Evolutionary conservation across 768 basidiomycete genomes (phyloP), one percentile per base, ranked within the genome.

Genomic region (Naganishia kalamii): DNA sequence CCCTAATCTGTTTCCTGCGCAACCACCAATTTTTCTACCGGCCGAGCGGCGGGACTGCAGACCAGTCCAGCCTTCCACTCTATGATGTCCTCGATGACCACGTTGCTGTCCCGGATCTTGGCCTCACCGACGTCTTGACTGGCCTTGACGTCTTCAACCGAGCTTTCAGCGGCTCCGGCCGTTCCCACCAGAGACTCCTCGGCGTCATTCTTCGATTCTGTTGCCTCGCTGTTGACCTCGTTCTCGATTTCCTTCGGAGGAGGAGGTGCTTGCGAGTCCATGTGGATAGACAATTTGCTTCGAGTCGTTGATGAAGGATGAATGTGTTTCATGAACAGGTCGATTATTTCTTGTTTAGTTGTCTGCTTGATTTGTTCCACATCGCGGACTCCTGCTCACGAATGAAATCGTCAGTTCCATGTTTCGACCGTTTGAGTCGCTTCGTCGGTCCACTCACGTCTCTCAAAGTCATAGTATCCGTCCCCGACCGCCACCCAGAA

Each of bases 401-500:
- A 37, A 49, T 23, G 11, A 65, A 32, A 32, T 25, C 49, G 15
- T 52, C 25, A 61, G 33, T 61, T 15, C n/a, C 49, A 27, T 19
- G 32, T n/a, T n/a, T n/a, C n/a, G n/a, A n/a, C n/a, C n/a, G n/a
- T n/a, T n/a, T n/a, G n/a, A n/a, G n/a, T n/a, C n/a, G n/a, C n/a
- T n/a, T n/a, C n/a, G n/a, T n/a, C n/a, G 17, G n/a, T n/a, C n/a
- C 12, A 83, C 87, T 77, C 75, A 92, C 93, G 84, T 74, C 88
- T 83, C 65, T 84, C 78, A 81, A 98, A 99, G 79, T 97, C 92
- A 68, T 86, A 84, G 70, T 88, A 90, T 4, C 92, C 88, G 25
- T 83, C 85, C 68, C 85, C 84, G 67, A 98, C 85, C 54, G 89
- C 85, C 19, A 73, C 70, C 81, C 87, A 86, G 72, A 86, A 90